phyloP scores from a whole-genome alignment of 2,329 filamentous ascomycete genomes.

The Fusarium mangiferae region DNA sequence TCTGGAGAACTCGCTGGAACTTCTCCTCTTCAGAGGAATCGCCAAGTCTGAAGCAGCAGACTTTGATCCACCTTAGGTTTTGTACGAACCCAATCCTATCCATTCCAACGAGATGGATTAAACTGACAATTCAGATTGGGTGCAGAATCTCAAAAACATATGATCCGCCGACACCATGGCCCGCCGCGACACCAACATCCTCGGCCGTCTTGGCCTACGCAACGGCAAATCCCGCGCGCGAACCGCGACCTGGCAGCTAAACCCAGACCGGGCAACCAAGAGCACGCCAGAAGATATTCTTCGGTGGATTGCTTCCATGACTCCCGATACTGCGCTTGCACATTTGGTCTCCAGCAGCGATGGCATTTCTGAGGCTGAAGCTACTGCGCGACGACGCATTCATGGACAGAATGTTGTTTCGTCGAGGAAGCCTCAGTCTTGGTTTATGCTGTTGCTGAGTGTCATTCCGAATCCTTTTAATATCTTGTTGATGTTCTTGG shows the following conservation, averaged over 20 bases:
- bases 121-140: background rate
- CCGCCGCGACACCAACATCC: background rate
- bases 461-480: conserved; percentile 1
- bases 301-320: background rate
- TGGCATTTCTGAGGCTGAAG: background rate
- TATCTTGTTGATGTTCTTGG: background rate
- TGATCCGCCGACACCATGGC: background rate
- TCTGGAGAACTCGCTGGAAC: background rate
- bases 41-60: conserved; percentile 4
- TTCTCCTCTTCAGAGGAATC: conserved; percentile 3
- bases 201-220: background rate
- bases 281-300: background rate
- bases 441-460: background rate
- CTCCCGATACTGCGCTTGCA: background rate
- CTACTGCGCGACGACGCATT: background rate
- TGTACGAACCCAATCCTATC: background rate
- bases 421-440: background rate
- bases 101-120: fast-evolving
- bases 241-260: background rate
- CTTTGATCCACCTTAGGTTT: conserved; percentile 3
- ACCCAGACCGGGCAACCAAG: background rate
- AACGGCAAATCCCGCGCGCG: background rate
- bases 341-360: background rate
- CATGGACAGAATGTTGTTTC: conserved; percentile 2
- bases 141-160: background rate